Base-by-base conservation (phyloP, 805 yeast genomes). In the Maudiozyma bulderi region DNA sequence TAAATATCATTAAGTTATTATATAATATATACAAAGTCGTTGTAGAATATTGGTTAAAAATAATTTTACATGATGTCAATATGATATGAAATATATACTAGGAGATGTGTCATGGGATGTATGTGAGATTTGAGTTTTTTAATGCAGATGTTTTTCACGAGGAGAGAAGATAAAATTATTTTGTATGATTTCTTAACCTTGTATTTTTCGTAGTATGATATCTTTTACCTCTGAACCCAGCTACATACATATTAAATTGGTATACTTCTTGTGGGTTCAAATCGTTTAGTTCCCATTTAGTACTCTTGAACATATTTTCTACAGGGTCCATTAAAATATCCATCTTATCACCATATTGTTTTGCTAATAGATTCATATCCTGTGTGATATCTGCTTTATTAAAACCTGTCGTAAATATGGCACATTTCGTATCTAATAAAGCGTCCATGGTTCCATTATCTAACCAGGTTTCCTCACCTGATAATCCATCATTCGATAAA, bases 251-350 rank as follows among this genome's bases (percentile, higher is more conserved):
- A 72, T 93, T 93, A 64, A 86, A 85, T 71, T 86, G 95, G 73
- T 84, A 91, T 13, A 88, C 86, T 64, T 91, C 97, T 33, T 90
- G 91, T 26, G 98, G 98, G 65, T 88, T 81, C 53, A 80, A 69
- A 65, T 91, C 98, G 59, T 90, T 93, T 60, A 93, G 76, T 66
- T 93, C 98, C 86, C 96, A 86, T 69, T 90, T 90, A 20, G 96
- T 85, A 33, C 95, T 83, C 42, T 86, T 84, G 67, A 84, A 93
- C 33, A 76, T 61, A 66, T 93, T 93, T 47, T 75, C 75, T 7
- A 81, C 74, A 35, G 81, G 85, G 51, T 84, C 82, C 77, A 89
- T 77, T 55, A 93, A 70, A 35, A 87, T 74, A 66, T 91, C 99
- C 65, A 88, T 68, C 56, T 90, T 93, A 45, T 86, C 80, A 44